phyloP scores from a whole-genome alignment of 2,329 filamentous ascomycete genomes.

The Apiospora pterosperma region DNA sequence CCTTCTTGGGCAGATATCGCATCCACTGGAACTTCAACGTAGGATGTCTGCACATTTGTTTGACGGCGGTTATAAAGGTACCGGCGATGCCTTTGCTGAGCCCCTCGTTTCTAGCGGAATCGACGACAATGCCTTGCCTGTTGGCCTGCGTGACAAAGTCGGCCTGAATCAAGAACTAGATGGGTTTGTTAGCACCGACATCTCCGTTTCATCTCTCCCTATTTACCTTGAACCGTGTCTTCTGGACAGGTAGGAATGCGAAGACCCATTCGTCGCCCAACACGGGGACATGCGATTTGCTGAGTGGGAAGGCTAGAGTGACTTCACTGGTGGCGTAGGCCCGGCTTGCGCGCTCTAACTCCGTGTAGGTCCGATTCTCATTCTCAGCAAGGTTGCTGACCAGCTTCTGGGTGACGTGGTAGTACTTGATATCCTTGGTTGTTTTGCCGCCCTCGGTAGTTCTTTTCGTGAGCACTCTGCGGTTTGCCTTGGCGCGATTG shows the following conservation, averaged over 20 bases:
- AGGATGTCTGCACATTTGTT: slow-evolving; percentile 34
- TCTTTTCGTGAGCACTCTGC: not conserved
- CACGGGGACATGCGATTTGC: slow-evolving; percentile 32
- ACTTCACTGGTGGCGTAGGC: slow-evolving; percentile 23
- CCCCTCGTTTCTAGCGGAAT: slow-evolving; percentile 34
- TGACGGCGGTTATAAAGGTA: slow-evolving; percentile 35
- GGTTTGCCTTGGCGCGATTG: not conserved
- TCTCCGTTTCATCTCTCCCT: too few relatives aligned
- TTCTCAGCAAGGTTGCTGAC: slow-evolving; percentile 3
- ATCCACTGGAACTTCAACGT: slow-evolving; percentile 41
- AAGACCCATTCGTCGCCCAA: slow-evolving; percentile 33
- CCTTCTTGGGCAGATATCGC: slow-evolving; percentile 24
- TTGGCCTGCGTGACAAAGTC: slow-evolving; percentile 46
- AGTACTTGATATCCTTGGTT: not conserved
- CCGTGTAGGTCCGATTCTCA: not conserved
- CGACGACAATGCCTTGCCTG: slow-evolving; percentile 36
- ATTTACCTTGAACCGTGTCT: slow-evolving; percentile 30
- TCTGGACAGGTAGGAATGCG: slow-evolving; percentile 41
- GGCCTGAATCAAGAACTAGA: slow-evolving; percentile 44
- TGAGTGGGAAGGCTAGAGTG: slow-evolving; percentile 41
- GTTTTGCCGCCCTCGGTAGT: not conserved
- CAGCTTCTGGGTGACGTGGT: not conserved
- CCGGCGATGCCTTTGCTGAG: slow-evolving; percentile 33
- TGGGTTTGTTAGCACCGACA: too few relatives aligned
- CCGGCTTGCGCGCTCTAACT: not conserved